Evolutionary conservation across 2,329 filamentous ascomycete species (phyloP), one percentile per base, ranked within the genome.

Genomic region (Beauveria scarabaeidicola): DNA sequence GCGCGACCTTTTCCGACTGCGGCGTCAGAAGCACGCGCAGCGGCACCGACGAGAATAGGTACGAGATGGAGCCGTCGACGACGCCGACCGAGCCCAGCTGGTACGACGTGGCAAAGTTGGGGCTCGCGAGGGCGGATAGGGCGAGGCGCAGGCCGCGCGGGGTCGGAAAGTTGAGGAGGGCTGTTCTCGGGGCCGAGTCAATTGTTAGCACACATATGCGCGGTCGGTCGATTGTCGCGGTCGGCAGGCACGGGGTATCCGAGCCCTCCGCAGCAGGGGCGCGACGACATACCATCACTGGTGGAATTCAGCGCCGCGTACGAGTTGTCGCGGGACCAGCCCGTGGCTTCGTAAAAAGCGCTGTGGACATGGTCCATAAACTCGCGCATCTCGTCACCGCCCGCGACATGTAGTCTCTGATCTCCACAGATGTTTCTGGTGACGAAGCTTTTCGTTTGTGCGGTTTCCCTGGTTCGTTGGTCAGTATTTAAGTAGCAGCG

Each of bases 341-440:
- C 83, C 50, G 91, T 92, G 60, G 89, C 87, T 71, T 89, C 82
- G 73, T 91, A 90, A 77, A 96, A 97, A 69, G 90, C 89, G 76
- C 88, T 83, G 76, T 96, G 91, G 78, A 97, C 88, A 78, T 95
- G 93, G 76, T 96, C 91, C 90, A 97, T 96, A 79, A 96, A 97
- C 76, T 92, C 88, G 77, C 94, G 86, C 92, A 97, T 97, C 58
- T 76, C 69, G 69, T 38, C 53, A 47, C 53, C 19, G 10, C 29
- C n/a, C 29, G 27, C 29, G 43, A 56, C 53, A 56, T 56, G 53
- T 56, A 48, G 40, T 17, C 48, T 40, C 40, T 44, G 2, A 15
- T 36, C 10, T 51, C 29, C n/a, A n/a, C 17, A 5, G 36, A 50
- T 50, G 15, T 50, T 29, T 11, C 25, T n/a, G 27, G 29, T n/a